A percentile compares a stretch with the other conserved stretches of the same genome.
These are phyloP conservation scores for Chrysanthemum makinoi DNA, from an alignment of 129 eudicot species.

Conservation along the genomic window DNA sequence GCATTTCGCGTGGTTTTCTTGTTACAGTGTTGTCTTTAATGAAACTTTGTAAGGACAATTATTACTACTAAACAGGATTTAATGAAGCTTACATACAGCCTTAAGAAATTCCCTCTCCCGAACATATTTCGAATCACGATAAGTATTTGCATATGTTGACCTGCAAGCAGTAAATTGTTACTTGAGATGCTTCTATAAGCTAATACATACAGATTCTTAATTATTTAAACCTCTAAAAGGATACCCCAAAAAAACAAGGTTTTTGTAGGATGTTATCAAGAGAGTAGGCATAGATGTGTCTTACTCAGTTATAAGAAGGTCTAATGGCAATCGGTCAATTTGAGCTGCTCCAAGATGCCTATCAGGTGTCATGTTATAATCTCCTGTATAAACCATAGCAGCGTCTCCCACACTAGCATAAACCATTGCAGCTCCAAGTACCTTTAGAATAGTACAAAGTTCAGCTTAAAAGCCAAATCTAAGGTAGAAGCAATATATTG, in stretches of 20 bases:
- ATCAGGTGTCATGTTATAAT: conserved; percentile 95
- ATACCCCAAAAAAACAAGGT: not conserved
- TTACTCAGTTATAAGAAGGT: conserved; percentile 89
- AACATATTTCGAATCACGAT: conserved; percentile 83
- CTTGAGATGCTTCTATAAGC: conserved; percentile 15
- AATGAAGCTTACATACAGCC: conserved; percentile 57
- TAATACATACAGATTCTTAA: not conserved
- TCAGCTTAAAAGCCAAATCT: conserved; percentile 3
- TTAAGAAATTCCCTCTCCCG: conserved; percentile 92
- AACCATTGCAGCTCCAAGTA: conserved; percentile 98
- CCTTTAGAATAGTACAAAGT: conserved; percentile 39
- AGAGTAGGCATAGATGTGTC: conserved; percentile 1
- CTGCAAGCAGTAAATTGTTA: conserved; percentile 46
- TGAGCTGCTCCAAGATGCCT: conserved; percentile 96
- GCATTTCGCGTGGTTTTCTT: too few species aligned
- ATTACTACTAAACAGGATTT: too few species aligned
- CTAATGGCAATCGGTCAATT: conserved; percentile 79
- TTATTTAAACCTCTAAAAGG: conserved; percentile 4
- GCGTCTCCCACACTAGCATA: conserved; percentile 87
- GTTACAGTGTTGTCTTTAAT: too few species aligned
- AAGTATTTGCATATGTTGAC: conserved; percentile 90
- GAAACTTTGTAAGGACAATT: too few species aligned
- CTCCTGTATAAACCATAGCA: conserved; percentile 87
- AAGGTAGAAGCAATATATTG: not conserved
- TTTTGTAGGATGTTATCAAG: conserved; percentile 15